Evolutionary conservation across 352 stramenopile genomes (phyloP).

Genomic region (Pythium graminicola): DNA sequence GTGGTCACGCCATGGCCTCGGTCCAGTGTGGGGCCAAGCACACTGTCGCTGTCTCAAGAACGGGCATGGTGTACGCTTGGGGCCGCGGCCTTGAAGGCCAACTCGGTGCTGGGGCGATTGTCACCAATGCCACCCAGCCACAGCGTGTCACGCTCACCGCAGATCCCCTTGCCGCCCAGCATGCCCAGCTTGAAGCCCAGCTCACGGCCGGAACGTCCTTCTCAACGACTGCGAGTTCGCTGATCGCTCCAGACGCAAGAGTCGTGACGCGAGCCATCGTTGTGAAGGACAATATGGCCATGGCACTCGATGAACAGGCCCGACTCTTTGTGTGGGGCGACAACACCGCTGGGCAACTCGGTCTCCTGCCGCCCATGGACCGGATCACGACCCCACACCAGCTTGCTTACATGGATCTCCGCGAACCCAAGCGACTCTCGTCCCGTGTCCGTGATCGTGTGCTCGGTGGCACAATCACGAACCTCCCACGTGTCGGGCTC

Average conservation of each 20-base stretch:
- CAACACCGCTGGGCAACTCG: slow-evolving; percentile 36
- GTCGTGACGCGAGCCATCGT: slow-evolving; percentile 32
- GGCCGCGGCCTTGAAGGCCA: slow-evolving; percentile 44
- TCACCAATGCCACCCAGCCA: slow-evolving; percentile 5
- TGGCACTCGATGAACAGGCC: slow-evolving; percentile 43
- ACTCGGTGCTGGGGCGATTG: slow-evolving; percentile 23
- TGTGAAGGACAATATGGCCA: slow-evolving; percentile 23
- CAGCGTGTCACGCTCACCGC: slow-evolving; percentile 21
- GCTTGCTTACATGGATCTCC: slow-evolving; percentile 42
- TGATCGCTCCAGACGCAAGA: slow-evolving; percentile 25
- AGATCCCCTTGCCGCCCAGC: slow-evolving; percentile 22
- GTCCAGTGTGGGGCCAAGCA: slow-evolving; percentile 39
- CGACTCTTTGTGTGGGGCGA: slow-evolving; percentile 48
- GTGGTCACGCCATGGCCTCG: slow-evolving; percentile 24
- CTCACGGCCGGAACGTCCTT: slow-evolving; percentile 11
- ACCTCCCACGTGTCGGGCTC: slow-evolving; percentile 29
- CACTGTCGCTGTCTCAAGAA: slow-evolving; percentile 39
- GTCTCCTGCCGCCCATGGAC: too few relatives aligned
- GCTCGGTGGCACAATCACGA: slow-evolving; percentile 8
- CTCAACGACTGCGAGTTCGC: background rate
- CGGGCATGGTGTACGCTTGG: slow-evolving; percentile 53
- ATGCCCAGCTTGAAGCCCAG: slow-evolving; percentile 28
- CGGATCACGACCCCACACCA: slow-evolving; percentile 28
- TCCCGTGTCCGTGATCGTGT: slow-evolving; percentile 32
- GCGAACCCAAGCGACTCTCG: slow-evolving; percentile 13